phyloP scores from a whole-genome alignment of 345 rosid species.

The Ricinus communis region DNA sequence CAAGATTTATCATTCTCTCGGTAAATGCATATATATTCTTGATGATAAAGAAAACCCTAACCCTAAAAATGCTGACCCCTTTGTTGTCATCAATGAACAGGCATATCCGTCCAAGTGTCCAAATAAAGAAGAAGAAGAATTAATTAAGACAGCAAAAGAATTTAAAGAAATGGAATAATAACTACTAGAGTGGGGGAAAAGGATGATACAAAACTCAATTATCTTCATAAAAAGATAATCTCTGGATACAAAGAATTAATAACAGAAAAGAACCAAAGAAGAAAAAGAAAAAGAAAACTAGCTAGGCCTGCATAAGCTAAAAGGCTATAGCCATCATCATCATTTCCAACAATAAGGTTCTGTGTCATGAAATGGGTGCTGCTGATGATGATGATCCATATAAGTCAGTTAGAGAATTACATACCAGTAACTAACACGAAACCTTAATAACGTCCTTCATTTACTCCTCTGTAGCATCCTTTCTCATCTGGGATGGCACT shows the following conservation, averaged over 20 bases:
- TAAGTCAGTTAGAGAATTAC: conserved; percentile 34
- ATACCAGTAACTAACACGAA: conserved; percentile 27
- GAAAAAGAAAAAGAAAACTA: conserved; percentile 4
- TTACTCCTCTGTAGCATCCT: conserved; percentile 38
- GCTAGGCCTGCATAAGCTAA: conserved; percentile 17
- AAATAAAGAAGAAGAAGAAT: not conserved
- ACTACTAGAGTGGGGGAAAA: not conserved
- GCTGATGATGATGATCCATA: not conserved
- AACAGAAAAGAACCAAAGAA: conserved; percentile 20
- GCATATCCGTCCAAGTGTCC: not conserved
- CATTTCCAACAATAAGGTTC: conserved; percentile 11
- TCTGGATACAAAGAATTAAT: conserved; percentile 31
- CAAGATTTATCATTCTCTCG: conserved; percentile 5
- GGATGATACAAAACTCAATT: conserved; percentile 17
- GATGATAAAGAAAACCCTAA: conserved; percentile 40
- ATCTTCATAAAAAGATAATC: conserved; percentile 26
- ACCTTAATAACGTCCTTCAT: not conserved
- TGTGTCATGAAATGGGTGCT: conserved; percentile 9
- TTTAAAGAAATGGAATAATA: not conserved
- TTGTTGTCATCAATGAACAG: not conserved
- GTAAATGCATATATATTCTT: too few species aligned
- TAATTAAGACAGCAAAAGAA: not conserved
- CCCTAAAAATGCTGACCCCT: conserved; percentile 33
- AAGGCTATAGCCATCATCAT: conserved; percentile 4
- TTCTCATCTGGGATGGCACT: conserved; percentile 69